A percentile compares a stretch with the other conserved stretches of the same genome.
These are phyloP conservation scores for Ustilago loliicola DNA, from an alignment of 1,284 basidiomycete genomes.

Conservation along the genomic window DNA sequence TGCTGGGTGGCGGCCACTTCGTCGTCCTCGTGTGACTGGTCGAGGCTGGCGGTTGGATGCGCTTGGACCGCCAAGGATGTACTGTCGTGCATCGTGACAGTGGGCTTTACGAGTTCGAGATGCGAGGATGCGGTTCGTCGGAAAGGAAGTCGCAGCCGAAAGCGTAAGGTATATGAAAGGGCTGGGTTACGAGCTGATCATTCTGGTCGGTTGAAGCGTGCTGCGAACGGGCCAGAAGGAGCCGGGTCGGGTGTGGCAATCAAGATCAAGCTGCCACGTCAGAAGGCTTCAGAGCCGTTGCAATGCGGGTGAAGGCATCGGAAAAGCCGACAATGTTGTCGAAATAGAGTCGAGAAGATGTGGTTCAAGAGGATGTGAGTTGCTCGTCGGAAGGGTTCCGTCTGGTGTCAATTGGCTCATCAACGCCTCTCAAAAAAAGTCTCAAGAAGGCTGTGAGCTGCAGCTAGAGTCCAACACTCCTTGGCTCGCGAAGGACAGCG, in stretches of 20 bases:
- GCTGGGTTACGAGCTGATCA: slow-evolving; percentile 11
- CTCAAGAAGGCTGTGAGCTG: background rate
- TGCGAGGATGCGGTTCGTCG: background rate
- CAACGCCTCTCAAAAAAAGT: background rate
- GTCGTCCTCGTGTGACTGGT: slow-evolving; percentile 28
- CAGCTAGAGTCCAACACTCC: slow-evolving; percentile 29
- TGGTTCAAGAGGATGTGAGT: background rate
- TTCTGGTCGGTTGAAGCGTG: slow-evolving; percentile 1
- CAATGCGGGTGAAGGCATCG: slow-evolving; percentile 1
- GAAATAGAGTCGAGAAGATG: background rate
- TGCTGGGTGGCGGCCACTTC: slow-evolving; percentile 44
- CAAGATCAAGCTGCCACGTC: background rate
- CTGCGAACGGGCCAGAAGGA: background rate
- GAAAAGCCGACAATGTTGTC: slow-evolving; percentile 10
- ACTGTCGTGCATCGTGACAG: background rate
- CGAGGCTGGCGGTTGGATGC: background rate
- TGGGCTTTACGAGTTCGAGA: background rate
- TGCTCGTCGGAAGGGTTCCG: slow-evolving; percentile 1
- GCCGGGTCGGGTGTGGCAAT: background rate
- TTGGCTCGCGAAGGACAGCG: background rate
- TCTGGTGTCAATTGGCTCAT: slow-evolving; percentile 17
- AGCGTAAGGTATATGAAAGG: background rate
- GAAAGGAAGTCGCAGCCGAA: background rate
- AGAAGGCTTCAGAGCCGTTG: slow-evolving; percentile 1
- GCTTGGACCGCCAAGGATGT: slow-evolving; percentile 5